Evolutionary conservation across 208 protist genomes (phyloP).

Genomic region (Wallacemonas sp.): DNA sequence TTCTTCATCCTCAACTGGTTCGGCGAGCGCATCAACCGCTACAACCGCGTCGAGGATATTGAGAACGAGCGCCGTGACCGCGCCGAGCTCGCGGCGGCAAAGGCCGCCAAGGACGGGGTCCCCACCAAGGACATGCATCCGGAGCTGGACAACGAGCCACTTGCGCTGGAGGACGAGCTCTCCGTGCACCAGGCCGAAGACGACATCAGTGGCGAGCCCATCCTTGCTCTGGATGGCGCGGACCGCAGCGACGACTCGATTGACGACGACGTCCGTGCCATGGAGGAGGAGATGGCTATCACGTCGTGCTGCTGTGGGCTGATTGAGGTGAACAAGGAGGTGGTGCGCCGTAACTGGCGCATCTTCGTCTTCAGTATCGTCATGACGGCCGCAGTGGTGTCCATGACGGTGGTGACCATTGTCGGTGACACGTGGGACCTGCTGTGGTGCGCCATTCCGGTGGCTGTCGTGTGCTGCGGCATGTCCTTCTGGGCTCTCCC

Average conservation of each 20-base stretch:
- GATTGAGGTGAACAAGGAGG: conserved; percentile 38
- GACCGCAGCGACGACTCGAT: neutral
- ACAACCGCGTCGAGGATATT: conserved; percentile 26
- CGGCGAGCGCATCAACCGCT: conserved; percentile 28
- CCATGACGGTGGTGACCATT: conserved; percentile 27
- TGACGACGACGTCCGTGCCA: neutral
- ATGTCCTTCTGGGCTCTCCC: conserved; percentile 34
- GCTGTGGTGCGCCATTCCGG: conserved; percentile 14
- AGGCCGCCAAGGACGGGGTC: neutral
- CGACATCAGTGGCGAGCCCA: neutral
- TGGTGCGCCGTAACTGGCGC: conserved; percentile 25
- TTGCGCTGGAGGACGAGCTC: conserved; percentile 10
- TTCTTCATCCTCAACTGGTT: conserved; percentile 37
- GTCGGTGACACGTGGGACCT: conserved; percentile 17
- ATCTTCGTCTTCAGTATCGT: conserved; percentile 32
- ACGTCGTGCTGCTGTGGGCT: conserved; percentile 21
- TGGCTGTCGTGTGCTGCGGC: conserved; percentile 19
- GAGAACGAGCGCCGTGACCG: conserved; percentile 21
- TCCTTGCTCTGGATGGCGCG: neutral
- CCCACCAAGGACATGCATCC: conserved; percentile 12
- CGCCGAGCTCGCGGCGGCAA: neutral
- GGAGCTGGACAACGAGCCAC: conserved; percentile 2
- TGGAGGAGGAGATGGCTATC: conserved; percentile 6
- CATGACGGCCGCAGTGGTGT: conserved; percentile 28
- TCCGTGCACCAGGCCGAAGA: too few relatives aligned